Conservation (phyloP, 371 early-diverging fungal species). For the Dentiscutata heterogama region DNA sequence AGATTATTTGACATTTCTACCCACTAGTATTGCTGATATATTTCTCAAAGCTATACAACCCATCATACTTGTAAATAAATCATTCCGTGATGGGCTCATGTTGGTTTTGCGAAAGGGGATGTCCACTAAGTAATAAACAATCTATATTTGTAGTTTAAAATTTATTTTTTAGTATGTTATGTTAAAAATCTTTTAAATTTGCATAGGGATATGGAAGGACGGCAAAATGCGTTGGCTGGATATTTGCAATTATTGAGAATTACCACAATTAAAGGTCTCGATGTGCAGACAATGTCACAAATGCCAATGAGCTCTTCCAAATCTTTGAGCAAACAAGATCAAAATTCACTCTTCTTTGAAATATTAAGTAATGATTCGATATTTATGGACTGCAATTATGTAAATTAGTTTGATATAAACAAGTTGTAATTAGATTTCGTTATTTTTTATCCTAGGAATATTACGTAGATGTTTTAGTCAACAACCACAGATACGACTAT, state of each 20-base stretch:
- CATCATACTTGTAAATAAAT: constrained; percentile 57
- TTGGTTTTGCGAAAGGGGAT: constrained; percentile 69
- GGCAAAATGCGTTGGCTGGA: constrained; percentile 67
- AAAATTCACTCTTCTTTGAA: constrained; percentile 57
- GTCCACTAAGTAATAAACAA: constrained; percentile 64
- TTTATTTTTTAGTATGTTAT: not conserved
- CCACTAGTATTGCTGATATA: constrained; percentile 61
- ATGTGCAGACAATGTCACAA: constrained; percentile 28
- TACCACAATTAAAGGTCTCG: not conserved
- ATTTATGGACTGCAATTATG: too few species aligned
- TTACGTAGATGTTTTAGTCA: constrained; percentile 69
- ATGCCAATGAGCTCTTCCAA: constrained; percentile 43
- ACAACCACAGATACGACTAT: constrained; percentile 63
- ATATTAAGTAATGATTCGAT: constrained; percentile 58
- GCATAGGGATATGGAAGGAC: constrained; percentile 63
- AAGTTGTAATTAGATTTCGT: not conserved
- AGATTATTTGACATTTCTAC: constrained; percentile 67
- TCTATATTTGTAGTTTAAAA: not conserved
- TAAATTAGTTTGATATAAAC: too few species aligned
- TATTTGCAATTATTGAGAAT: constrained; percentile 61
- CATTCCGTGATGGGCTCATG: constrained; percentile 68
- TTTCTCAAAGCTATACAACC: constrained; percentile 64
- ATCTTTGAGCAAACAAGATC: constrained; percentile 18
- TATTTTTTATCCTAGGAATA: constrained; percentile 54
- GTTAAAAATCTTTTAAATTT: not conserved